These are phyloP conservation scores for Pouteria glomerata DNA, from an alignment of 148 eudicot species.

Conservation along the genomic window DNA sequence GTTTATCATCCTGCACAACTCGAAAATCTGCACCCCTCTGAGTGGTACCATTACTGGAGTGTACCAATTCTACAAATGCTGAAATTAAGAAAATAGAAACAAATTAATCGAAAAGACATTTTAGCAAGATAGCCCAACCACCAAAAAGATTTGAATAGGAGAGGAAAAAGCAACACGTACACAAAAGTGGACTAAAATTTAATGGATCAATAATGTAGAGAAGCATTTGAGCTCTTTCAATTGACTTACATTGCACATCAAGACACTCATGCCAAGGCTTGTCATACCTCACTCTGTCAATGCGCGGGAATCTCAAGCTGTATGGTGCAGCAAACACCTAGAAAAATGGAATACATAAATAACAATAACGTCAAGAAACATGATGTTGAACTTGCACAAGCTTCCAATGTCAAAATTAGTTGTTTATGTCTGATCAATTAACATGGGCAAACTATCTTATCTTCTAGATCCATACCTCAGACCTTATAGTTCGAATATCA, in stretches of 20 bases:
- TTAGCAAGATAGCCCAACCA: not conserved
- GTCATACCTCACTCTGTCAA: conserved; percentile 86
- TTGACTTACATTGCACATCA: conserved; percentile 67
- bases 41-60: conserved; percentile 81
- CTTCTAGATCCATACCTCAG: conserved; percentile 43
- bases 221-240: not conserved
- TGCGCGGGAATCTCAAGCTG: conserved; percentile 89
- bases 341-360: conserved; percentile 5
- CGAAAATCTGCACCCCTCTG: conserved; percentile 43
- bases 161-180: not conserved
- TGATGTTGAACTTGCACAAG: not conserved
- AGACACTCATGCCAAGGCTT: conserved; percentile 98
- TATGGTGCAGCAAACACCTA: conserved; percentile 88
- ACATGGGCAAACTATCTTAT: not conserved
- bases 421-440: not conserved
- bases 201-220: not conserved
- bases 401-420: not conserved
- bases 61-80: conserved; percentile 78
- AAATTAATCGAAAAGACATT: not conserved
- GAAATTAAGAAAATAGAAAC: conserved; percentile 10
- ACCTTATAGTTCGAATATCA: conserved; percentile 80
- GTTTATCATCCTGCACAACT: conserved; percentile 31
- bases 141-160: not conserved
- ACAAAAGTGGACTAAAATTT: not conserved
- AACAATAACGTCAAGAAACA: not conserved